Evolutionary conservation across 192 early-diverging fungal species (phyloP).

Genomic region (Lobosporangium transversale): DNA sequence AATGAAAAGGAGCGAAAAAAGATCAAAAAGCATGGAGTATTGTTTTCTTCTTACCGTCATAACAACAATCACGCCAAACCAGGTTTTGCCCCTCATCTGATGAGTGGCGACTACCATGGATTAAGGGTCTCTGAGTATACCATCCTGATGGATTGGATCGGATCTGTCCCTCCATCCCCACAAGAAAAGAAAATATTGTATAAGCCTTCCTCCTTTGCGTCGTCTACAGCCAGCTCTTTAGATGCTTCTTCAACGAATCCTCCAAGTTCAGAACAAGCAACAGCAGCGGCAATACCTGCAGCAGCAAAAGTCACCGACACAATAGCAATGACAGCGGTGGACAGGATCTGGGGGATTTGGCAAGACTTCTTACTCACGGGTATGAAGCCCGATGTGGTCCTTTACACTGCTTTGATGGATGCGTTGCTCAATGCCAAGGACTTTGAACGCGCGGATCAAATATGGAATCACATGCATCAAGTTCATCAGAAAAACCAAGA

Average conservation of each 20-base stretch:
- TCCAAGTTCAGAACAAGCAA: not conserved
- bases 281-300: not conserved
- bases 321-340: not conserved
- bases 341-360: conserved; percentile 36
- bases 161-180: not conserved
- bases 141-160: conserved; percentile 41
- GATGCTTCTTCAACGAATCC: too few species aligned
- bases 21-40: not conserved
- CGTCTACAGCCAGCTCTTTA: not conserved
- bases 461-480: conserved; percentile 32
- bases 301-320: not conserved
- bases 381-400: conserved; percentile 45
- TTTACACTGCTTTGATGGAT: conserved; percentile 33
- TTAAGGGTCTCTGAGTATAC: conserved; percentile 38
- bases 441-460: conserved; percentile 24
- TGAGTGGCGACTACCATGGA: conserved; percentile 24
- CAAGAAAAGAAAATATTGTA: not conserved
- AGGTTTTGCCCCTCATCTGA: too few species aligned
- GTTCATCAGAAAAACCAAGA: not conserved
- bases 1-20: conserved; percentile 27
- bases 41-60: not conserved
- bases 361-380: conserved; percentile 41
- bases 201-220: not conserved
- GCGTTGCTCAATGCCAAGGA: conserved; percentile 31
- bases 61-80: too few species aligned